Evolutionary conservation across 352 stramenopile species (phyloP).

Genomic region (Blastocystis sp.): DNA sequence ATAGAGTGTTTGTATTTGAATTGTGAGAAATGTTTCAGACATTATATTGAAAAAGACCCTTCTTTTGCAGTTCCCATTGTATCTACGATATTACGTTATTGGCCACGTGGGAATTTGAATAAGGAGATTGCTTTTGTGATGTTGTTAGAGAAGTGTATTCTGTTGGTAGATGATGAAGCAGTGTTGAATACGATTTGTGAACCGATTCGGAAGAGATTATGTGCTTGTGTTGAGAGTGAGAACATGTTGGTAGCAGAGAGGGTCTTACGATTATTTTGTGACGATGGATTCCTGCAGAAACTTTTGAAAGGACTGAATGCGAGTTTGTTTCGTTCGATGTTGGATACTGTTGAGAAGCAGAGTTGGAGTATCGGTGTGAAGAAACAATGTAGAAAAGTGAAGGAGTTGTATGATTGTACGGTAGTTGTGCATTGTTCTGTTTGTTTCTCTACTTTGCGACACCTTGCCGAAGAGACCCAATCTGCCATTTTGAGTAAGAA

Average conservation of each 20-base stretch:
- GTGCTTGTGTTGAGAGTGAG: not conserved
- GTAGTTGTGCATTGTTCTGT: not conserved
- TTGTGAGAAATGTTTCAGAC: not conserved
- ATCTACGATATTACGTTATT: not conserved
- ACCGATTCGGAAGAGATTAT: not conserved
- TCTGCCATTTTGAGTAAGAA: no score
- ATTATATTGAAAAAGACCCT: not conserved
- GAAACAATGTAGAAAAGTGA: not conserved
- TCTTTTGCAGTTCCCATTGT: constrained; percentile 13
- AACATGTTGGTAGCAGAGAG: constrained; percentile 19
- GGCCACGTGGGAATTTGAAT: constrained; percentile 45
- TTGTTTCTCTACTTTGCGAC: not conserved
- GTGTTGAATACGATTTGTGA: not conserved
- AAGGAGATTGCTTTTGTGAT: constrained; percentile 57
- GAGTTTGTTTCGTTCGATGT: not conserved
- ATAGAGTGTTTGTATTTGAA: not conserved
- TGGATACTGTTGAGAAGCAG: not conserved
- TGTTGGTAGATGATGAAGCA: not conserved
- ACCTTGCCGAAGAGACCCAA: no score
- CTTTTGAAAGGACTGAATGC: not conserved
- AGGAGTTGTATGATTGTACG: not conserved
- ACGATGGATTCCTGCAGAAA: not conserved
- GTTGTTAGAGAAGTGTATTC: not conserved
- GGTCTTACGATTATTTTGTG: not conserved
- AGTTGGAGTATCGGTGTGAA: not conserved